Percentiles rank a stretch among this genome's conserved stretches.
Conservation (phyloP, 257 asterid species). For the Solanum stenotomum region DNA sequence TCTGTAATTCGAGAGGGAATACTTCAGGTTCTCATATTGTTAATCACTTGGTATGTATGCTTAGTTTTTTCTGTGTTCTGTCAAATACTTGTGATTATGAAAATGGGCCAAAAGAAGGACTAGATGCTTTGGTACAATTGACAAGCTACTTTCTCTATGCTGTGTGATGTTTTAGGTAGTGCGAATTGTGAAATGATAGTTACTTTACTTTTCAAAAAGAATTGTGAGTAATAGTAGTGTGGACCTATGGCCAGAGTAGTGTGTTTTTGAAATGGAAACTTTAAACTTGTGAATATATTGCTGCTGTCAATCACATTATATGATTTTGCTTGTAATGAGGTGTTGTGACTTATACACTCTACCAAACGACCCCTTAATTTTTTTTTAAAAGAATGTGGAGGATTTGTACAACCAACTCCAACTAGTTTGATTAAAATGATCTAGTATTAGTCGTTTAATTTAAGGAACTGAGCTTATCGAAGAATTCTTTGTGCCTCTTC, state of each 20-base stretch:
- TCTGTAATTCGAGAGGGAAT: constrained; percentile 96
- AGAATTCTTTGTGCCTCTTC: not conserved
- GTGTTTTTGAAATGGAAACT: not conserved
- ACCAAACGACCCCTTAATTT: too few species aligned
- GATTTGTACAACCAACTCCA: not conserved
- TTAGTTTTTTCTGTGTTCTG: not conserved
- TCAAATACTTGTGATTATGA: not conserved
- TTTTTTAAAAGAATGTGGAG: not conserved
- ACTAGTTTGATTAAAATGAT: not conserved
- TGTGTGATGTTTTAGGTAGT: not conserved
- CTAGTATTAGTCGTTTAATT: not conserved
- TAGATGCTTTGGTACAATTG: not conserved
- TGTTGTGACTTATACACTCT: not conserved
- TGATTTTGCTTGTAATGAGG: not conserved
- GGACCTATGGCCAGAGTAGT: not conserved
- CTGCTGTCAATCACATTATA: not conserved
- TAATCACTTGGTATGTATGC: constrained; percentile 79
- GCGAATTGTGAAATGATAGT: not conserved
- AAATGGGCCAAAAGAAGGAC: not conserved
- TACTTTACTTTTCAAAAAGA: not conserved
- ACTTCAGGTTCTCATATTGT: constrained; percentile 98
- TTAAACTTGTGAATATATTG: not conserved
- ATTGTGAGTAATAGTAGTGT: not conserved
- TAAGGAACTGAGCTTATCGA: not conserved
- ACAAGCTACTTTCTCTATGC: not conserved